These are phyloP conservation scores for Scheffersomyces titani DNA, from an alignment of 1,139 yeast genomes.

Conservation along the genomic window DNA sequence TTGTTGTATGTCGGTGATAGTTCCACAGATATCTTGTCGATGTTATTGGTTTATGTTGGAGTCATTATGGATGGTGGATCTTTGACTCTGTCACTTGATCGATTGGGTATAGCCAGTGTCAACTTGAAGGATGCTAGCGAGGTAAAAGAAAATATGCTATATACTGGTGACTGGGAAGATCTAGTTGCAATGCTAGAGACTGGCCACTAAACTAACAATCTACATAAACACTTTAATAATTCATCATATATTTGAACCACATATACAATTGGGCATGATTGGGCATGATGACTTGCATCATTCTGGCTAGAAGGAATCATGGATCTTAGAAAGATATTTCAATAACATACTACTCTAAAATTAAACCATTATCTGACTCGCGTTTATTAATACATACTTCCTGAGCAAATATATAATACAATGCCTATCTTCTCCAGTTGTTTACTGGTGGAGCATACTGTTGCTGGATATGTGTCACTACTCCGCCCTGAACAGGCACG, in stretches of 20 bases:
- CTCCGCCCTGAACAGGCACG: conserved; percentile 36
- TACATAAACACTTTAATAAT: background rate
- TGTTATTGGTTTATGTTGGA: conserved; percentile 52
- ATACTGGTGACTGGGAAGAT: background rate
- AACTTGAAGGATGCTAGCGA: background rate
- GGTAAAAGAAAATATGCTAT: background rate
- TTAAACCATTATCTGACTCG: background rate
- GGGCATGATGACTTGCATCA: background rate
- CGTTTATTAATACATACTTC: background rate
- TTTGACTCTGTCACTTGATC: conserved; percentile 13
- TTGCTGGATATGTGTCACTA: conserved; percentile 27
- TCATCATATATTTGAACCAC: too few relatives aligned
- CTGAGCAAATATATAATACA: background rate
- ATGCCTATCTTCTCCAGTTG: conserved; percentile 32
- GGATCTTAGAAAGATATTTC: too few relatives aligned
- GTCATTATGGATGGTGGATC: conserved; percentile 43
- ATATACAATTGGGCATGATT: too few relatives aligned
- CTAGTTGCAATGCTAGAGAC: background rate
- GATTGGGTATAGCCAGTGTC: background rate
- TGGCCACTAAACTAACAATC: background rate
- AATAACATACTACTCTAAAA: background rate
- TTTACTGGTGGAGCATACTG: conserved; percentile 25
- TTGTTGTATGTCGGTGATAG: conserved; percentile 67
- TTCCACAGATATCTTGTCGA: conserved; percentile 58
- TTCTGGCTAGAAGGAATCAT: too few relatives aligned